Evolutionary conservation across 129 eudicot genomes (phyloP).

Genomic region (Flaveria linearis): DNA sequence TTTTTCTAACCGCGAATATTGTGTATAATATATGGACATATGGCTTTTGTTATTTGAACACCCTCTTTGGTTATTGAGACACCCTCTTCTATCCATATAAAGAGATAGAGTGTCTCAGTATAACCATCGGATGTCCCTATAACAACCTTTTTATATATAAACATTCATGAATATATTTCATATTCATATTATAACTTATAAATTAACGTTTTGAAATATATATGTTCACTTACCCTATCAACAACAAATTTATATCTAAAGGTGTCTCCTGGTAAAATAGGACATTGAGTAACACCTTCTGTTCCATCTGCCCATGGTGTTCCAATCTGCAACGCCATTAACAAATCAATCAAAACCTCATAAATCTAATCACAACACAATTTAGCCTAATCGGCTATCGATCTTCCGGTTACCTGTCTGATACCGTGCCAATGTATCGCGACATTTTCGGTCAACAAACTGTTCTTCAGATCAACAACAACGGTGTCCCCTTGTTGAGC

Average conservation of each 20-base stretch:
- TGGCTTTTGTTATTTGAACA: no score
- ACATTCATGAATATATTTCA: no score
- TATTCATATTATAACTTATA: neutral
- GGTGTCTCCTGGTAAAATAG: slow-evolving; percentile 80
- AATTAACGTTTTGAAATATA: neutral
- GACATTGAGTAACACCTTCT: slow-evolving; percentile 83
- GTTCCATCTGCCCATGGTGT: slow-evolving; percentile 90
- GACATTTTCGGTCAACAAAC: slow-evolving; percentile 72
- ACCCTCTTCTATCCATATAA: no score
- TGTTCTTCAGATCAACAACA: slow-evolving; percentile 70
- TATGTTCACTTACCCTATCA: slow-evolving; percentile 63
- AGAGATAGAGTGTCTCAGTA: no score
- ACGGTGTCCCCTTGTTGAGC: slow-evolving; percentile 73
- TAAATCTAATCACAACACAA: neutral
- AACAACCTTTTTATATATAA: no score
- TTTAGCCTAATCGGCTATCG: neutral
- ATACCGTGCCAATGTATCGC: slow-evolving; percentile 97
- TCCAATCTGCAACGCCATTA: slow-evolving; percentile 50
- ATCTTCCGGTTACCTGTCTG: slow-evolving; percentile 60
- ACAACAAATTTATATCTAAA: slow-evolving; percentile 77
- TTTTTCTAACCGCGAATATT: neutral
- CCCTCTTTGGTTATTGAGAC: no score
- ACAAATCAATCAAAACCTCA: slow-evolving; percentile 4
- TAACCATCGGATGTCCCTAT: no score
- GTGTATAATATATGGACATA: no score